Percentiles rank a stretch among this genome's conserved stretches.
phyloP scores from a whole-genome alignment of 805 yeast species.

The Saccharomycopsis javanensis region DNA sequence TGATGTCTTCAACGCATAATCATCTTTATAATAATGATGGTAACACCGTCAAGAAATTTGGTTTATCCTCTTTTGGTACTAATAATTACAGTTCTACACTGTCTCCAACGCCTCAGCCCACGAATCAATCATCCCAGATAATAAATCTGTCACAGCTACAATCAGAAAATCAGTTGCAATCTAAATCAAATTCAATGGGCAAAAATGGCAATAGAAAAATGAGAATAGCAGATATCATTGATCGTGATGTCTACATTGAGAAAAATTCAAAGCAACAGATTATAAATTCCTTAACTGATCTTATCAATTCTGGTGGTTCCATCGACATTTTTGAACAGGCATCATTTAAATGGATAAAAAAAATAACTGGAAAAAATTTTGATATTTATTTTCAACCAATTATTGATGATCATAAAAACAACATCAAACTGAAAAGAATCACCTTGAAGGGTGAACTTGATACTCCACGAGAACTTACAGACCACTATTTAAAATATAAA shows the following conservation, averaged over 20 bases:
- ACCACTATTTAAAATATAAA: background rate
- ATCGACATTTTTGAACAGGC: conserved; percentile 6
- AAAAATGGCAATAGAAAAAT: background rate
- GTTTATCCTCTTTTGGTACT: background rate
- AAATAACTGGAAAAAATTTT: conserved; percentile 7
- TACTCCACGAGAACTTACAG: background rate
- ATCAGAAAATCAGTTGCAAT: background rate
- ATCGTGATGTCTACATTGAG: background rate
- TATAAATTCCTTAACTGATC: conserved; percentile 5
- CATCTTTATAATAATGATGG: background rate
- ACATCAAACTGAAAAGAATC: background rate
- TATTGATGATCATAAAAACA: background rate
- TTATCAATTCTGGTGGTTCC: background rate
- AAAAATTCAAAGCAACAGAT: background rate
- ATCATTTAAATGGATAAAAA: conserved; percentile 4
- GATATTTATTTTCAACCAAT: conserved; percentile 7
- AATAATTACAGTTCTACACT: background rate
- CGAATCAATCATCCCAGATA: background rate
- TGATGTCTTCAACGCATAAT: background rate
- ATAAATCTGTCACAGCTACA: background rate
- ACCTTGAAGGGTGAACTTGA: conserved; percentile 3
- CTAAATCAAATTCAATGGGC: background rate
- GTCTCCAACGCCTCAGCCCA: background rate
- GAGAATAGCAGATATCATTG: conserved; percentile 2
- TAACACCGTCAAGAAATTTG: background rate